Base-by-base conservation (phyloP, 2,329 filamentous ascomycete genomes). In the Fusarium sp. region DNA sequence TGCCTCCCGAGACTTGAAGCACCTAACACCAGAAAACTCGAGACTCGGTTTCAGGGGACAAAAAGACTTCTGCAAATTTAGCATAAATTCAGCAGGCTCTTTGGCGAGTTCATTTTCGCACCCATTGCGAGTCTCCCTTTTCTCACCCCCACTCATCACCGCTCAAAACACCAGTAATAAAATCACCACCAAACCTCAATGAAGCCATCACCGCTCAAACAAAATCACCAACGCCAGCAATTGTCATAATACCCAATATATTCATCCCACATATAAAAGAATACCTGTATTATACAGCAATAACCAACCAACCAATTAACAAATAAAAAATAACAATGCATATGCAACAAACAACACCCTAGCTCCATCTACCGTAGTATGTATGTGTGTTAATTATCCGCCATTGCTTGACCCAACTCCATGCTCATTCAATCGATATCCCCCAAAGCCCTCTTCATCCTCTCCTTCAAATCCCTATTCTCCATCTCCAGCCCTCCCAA, bases 401-500 rank as follows among this genome's bases (percentile, higher is more conserved):
- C 59, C 59, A 53, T 59, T 35, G 67, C 65, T 60, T 69, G 67
- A 67, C 30, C 55, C 37, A 59, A 53, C 53, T 53, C 55, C 67
- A 48, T 58, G 37, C 54, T 58, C 62, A 23, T 56, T 67, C 68
- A 79, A 56, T 78, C 78, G 26, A 73, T 50, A 37, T 79, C 70
- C 49, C 53, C 75, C 52, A 60, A 64, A 67, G 67, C 75, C 65
- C 82, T 76, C 71, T 80, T 90, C 62, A 94, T 82, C 81, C 90
- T 87, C 18, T 87, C 86, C 62, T 89, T 85, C 66, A 96, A 81
- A 71, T 92, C 89, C 72, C 91, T 88, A 77, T 94, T 94, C 82
- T 94, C 91, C 58, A 87, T 84, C 78, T 91, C 88, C n/a, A 92
- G 87, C 67, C 94, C 92, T 64, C 94, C 91, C 1, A 97, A 82